Evolutionary conservation across 2,329 filamentous ascomycete genomes (phyloP), one percentile per base, ranked within the genome.

Genomic region (Diaporthe eres): DNA sequence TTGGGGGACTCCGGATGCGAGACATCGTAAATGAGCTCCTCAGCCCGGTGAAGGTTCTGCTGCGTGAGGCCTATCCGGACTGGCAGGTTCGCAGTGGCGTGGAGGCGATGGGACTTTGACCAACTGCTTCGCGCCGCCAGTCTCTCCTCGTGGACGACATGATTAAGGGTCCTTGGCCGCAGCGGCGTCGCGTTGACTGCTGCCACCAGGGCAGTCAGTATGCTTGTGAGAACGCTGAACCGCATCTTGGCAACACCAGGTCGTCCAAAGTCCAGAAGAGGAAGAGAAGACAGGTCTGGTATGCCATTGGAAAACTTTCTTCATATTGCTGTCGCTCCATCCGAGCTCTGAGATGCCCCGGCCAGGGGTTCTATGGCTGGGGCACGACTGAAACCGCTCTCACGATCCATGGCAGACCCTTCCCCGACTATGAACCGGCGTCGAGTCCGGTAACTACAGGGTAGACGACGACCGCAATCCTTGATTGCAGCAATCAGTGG

Each of bases 41-140:
- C 86, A 5, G 83, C 86, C 51, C 82, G 82, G 71, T 88, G 82
- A n/a, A 89, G 79, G 75, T 88, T 88, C 34, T 83, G 82, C 77
- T 89, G 87, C 49, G 83, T 80, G 53, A 88, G 81, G 6, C 86
- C 87, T 68, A 88, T 87, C 47, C 83, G 82, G 25, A 86, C 82
- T 5, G 84, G 83, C 12, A 86, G 76, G 9, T 80, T 75, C 28
- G 80, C 74, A 13, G 77, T 68, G 8, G 79, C 75, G 67, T 79
- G 80, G 8, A 81, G 42, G 13, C 77, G 78, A 34, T 77, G 67
- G 1, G 72, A 61, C 77, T 80, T 82, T 17, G 75, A 75, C 80
- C 81, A 85, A 28, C 57, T 72, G 17, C 77, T 63, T 51, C 78
- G 79, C 25, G 78, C 72, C 3, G 74, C 74, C 19, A 80, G 75